phyloP scores from a whole-genome alignment of 768 basidiomycete genomes.

The Cytidiella melzeri region DNA sequence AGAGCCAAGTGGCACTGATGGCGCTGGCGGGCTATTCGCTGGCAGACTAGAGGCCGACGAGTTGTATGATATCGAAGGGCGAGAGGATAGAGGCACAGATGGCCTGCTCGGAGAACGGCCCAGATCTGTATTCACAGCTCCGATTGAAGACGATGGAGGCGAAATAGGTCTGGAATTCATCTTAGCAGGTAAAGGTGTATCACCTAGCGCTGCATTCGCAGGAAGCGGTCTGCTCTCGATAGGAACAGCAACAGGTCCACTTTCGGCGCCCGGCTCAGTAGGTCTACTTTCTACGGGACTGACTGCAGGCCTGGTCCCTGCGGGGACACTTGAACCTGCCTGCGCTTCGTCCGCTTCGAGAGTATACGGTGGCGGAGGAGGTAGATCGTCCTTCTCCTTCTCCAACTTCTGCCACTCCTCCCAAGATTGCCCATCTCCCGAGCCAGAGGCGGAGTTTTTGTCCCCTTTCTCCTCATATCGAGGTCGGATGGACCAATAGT shows the following conservation, averaged over 20 bases:
- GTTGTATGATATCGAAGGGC: conserved; percentile 9
- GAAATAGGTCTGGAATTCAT: neutral
- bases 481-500: conserved; percentile 67
- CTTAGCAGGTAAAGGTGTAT: neutral
- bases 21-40: neutral
- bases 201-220: neutral
- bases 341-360: conserved; percentile 37
- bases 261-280: neutral
- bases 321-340: conserved; percentile 6
- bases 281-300: neutral
- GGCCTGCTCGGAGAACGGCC: conserved; percentile 1
- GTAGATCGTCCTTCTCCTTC: conserved; percentile 41
- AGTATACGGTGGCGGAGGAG: conserved; percentile 67
- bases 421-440: conserved; percentile 25
- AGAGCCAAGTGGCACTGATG: conserved; percentile 1
- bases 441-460: conserved; percentile 1
- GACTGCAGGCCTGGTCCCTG: neutral
- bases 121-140: conserved; percentile 4
- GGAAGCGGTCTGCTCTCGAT: neutral
- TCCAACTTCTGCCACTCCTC: conserved; percentile 40
- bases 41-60: neutral
- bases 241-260: neutral
- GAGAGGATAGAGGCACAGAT: conserved; percentile 9
- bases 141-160: neutral
- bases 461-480: conserved; percentile 36